These are phyloP conservation scores for Phytophthora crassamura DNA, from an alignment of 352 stramenopile genomes.

Conservation along the genomic window DNA sequence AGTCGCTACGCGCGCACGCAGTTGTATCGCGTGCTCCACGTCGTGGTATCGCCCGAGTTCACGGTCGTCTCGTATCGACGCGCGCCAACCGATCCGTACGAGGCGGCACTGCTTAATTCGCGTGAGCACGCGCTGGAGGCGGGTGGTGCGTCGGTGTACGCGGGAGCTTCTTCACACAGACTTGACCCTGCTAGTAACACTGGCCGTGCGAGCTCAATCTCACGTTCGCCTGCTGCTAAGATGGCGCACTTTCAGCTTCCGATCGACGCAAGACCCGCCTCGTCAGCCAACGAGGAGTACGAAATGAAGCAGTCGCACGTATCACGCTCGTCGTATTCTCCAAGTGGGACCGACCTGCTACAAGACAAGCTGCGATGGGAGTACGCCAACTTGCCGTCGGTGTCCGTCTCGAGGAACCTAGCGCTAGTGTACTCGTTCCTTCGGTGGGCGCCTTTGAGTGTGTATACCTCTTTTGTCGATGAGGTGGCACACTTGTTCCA, in stretches of 20 bases:
- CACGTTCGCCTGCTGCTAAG: too few relatives aligned
- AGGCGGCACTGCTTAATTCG: too few relatives aligned
- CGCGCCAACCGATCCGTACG: conserved; percentile 22
- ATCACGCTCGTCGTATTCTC: neutral
- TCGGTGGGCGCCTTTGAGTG: conserved; percentile 46
- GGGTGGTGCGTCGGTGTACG: too few relatives aligned
- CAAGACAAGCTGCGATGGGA: conserved; percentile 2
- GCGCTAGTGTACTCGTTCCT: conserved; percentile 49
- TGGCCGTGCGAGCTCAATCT: neutral
- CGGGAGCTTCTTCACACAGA: too few relatives aligned
- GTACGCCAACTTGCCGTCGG: conserved; percentile 7
- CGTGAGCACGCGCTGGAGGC: too few relatives aligned
- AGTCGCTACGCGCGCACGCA: conserved; percentile 5
- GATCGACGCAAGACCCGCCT: too few relatives aligned
- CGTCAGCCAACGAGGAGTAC: too few relatives aligned
- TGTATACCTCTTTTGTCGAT: conserved; percentile 47
- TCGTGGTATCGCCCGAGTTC: conserved; percentile 57
- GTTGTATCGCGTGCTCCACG: conserved; percentile 44
- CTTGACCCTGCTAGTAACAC: too few relatives aligned
- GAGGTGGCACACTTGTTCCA: conserved; percentile 48
- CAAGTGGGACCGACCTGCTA: neutral
- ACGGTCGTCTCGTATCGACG: conserved; percentile 67
- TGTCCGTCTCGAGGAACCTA: conserved; percentile 55
- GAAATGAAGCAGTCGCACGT: too few relatives aligned
- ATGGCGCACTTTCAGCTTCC: too few relatives aligned